phyloP scores from a whole-genome alignment of 371 early-diverging fungal genomes.

The Rhizopus arrhizus region DNA sequence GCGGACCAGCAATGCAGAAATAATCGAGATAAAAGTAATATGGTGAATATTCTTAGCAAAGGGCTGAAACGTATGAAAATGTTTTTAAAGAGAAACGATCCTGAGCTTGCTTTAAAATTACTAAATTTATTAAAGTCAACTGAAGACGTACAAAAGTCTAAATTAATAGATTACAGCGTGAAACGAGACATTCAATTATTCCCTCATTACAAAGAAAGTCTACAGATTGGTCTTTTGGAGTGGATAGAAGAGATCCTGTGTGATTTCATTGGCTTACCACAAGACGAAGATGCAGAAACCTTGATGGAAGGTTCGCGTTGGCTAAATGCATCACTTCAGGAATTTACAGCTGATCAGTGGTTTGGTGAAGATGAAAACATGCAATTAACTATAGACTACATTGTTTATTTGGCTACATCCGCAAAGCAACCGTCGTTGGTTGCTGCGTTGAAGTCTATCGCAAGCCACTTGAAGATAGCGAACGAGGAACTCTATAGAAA shows the following conservation, averaged over 20 bases:
- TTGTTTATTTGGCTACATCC: slow-evolving; percentile 16
- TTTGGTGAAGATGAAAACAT: slow-evolving; percentile 33
- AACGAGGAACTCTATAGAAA: slow-evolving; percentile 35
- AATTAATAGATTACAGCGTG: slow-evolving; percentile 11
- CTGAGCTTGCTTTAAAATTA: slow-evolving; percentile 21
- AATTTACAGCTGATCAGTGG: slow-evolving; percentile 23
- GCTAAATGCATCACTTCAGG: slow-evolving; percentile 7
- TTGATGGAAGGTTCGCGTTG: slow-evolving; percentile 18
- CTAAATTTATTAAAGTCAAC: slow-evolving; percentile 13
- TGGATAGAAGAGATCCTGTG: slow-evolving; percentile 46
- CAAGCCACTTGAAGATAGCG: slow-evolving; percentile 29
- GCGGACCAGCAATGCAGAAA: slow-evolving; percentile 8
- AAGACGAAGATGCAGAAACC: slow-evolving; percentile 27
- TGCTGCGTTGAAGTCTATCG: slow-evolving; percentile 9
- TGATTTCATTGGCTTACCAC: slow-evolving; percentile 35
- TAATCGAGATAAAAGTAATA: not conserved
- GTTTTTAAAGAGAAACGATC: slow-evolving; percentile 32
- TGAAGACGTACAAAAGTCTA: not conserved
- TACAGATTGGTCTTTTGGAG: slow-evolving; percentile 18
- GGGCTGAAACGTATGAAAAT: slow-evolving; percentile 31
- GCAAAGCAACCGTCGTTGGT: not conserved
- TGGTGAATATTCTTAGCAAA: slow-evolving; percentile 5
- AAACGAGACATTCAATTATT: slow-evolving; percentile 10
- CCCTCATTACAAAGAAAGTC: slow-evolving; percentile 5
- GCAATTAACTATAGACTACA: slow-evolving; percentile 6